Percentiles rank a stretch among this genome's conserved stretches.
phyloP scores from a whole-genome alignment of 2,329 filamentous ascomycete species.

The Penicillium oxalicum region DNA sequence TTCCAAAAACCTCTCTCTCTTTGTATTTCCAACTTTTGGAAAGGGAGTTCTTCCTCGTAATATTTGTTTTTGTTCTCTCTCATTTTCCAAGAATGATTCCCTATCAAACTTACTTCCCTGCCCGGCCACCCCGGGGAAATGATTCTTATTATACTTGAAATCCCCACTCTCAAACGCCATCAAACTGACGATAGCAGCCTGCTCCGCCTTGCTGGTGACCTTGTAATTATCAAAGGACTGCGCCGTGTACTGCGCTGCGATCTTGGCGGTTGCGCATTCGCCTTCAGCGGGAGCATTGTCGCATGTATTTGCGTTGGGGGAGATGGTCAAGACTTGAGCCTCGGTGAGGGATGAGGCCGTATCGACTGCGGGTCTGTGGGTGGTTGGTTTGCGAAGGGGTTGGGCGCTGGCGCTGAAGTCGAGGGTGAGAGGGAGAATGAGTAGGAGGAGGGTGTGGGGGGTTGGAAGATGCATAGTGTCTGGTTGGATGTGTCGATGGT shows the following conservation, averaged over 20 bases:
- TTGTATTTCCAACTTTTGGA: too few relatives aligned
- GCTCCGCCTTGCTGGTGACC: constrained; percentile 51
- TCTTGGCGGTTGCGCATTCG: constrained; percentile 61
- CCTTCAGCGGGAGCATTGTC: constrained; percentile 38
- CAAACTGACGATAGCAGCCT: constrained; percentile 64
- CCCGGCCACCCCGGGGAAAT: constrained; percentile 52
- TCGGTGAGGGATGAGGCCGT: constrained; percentile 18
- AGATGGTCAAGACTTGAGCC: constrained; percentile 41
- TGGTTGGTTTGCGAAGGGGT: constrained; percentile 10
- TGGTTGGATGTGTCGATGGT: not conserved
- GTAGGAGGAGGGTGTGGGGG: not conserved
- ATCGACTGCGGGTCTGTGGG: not conserved
- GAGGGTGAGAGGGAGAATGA: constrained; percentile 2
- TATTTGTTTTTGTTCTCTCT: too few relatives aligned
- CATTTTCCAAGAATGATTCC: not conserved
- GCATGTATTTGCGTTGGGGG: constrained; percentile 54
- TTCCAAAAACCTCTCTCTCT: too few relatives aligned
- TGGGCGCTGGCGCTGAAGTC: constrained; percentile 2
- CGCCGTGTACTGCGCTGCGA: constrained; percentile 55
- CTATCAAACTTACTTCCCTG: constrained; percentile 53
- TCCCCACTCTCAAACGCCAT: constrained; percentile 65
- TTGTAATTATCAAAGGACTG: constrained; percentile 53
- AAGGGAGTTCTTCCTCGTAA: too few relatives aligned
- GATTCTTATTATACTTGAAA: constrained; percentile 67
- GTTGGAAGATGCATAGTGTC: not conserved